Evolutionary conservation across 495 filamentous ascomycete species (phyloP).

Genomic region (Penicillium crystallinum): DNA sequence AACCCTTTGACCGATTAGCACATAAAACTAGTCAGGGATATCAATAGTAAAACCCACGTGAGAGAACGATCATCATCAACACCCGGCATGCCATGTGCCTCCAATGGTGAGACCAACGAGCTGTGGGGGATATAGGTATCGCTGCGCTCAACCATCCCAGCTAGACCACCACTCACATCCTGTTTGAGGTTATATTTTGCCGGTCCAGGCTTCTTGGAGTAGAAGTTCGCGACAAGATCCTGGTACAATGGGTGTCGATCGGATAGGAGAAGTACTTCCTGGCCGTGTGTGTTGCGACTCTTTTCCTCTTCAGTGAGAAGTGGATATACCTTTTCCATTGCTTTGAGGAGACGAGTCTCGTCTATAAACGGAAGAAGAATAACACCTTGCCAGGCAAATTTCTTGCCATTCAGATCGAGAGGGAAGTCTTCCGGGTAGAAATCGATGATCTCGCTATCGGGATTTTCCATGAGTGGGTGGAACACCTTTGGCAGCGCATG

Average conservation of each 20-base stretch:
- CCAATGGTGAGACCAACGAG: constrained; percentile 59
- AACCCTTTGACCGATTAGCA: constrained; percentile 55
- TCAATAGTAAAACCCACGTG: constrained; percentile 49
- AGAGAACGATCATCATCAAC: constrained; percentile 80
- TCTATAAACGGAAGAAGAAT: constrained; percentile 94
- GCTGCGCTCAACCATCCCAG: constrained; percentile 77
- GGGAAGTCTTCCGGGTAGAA: constrained; percentile 96
- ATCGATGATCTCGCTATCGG: constrained; percentile 86
- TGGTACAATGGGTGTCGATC: constrained; percentile 78
- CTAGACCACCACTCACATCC: constrained; percentile 66
- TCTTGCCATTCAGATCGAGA: constrained; percentile 94
- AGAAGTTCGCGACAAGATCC: constrained; percentile 74
- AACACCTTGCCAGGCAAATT: constrained; percentile 97
- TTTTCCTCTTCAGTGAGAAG: constrained; percentile 72
- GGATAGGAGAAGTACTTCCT: constrained; percentile 77
- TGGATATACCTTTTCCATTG: constrained; percentile 78
- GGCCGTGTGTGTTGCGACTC: constrained; percentile 72
- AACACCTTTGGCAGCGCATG: constrained; percentile 86
- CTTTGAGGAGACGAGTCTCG: constrained; percentile 75
- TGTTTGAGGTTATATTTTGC: constrained; percentile 66
- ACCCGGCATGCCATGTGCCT: constrained; percentile 61
- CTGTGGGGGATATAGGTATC: constrained; percentile 72
- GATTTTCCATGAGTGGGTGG: constrained; percentile 79
- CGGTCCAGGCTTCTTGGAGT: constrained; percentile 74
- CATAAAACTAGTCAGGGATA: constrained; percentile 6